Base-by-base conservation (phyloP, 2,329 filamentous ascomycete genomes). In the Fusarium pininemorale region DNA sequence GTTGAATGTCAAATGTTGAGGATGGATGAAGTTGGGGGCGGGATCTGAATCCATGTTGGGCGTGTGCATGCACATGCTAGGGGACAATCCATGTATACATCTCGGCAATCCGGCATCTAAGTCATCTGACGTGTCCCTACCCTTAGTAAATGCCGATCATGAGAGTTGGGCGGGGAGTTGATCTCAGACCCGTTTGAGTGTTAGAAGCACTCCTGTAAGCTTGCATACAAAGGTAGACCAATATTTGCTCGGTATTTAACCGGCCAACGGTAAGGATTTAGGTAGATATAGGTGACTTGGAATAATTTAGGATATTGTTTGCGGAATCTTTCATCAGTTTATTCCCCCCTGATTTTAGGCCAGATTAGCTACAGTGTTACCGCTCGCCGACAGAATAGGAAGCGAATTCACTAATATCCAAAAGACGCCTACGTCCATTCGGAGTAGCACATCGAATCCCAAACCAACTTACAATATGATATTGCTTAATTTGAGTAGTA, bases 371-470 rank as follows among this genome's bases (percentile, higher is more conserved):
- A 32, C n/a, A 45, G 16, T 9, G 42, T 20, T 20, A 45, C 2
- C 7, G 7, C 18, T 7, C 5, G 16, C 5, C 12, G 18, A 20
- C 24, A 26, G 41, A 7, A 24, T 24, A 44, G 7, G 41, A n/a
- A 42, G 3, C 41, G 0, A 42, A 16, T 42, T 32, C 30, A 32
- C 30, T 32, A 32, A 12, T 0, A 6, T 7, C 6, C 15, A 16
- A 11, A 13, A 11, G 6, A 24, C 6, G 1, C 10, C 4, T n/a
- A 14, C 30, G 11, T 32, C 20, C 5, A 9, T 13, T n/a, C 0
- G 42, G 2, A 44, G 42, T 12, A 44, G 2, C 6, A 44, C 6
- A 44, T n/a, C 10, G 10, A 3, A 24, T 24, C 9, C 24, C 10
- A 32, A 32, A 12, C 30, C 12, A 44, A 15, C n/a, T 16, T 16